phyloP scores from a whole-genome alignment of 2,329 filamentous ascomycete species.

The Neospermospora avenae region DNA sequence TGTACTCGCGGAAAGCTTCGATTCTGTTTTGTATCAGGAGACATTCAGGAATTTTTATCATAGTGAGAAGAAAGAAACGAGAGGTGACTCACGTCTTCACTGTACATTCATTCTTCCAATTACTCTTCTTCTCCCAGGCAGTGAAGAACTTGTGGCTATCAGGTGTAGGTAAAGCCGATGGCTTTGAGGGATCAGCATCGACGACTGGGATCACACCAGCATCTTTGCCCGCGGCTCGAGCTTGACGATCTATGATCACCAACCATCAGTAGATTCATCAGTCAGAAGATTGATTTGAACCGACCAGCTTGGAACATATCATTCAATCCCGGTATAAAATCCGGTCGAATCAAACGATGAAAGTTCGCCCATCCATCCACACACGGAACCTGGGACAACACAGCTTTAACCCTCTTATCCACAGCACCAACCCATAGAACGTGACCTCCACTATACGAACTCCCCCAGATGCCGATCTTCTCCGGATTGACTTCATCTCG shows the following conservation, averaged over 20 bases:
- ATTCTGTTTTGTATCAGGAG: slow-evolving; percentile 20
- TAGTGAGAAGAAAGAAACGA: background rate
- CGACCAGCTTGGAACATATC: slow-evolving; percentile 17
- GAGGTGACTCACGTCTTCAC: slow-evolving; percentile 29
- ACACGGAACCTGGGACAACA: slow-evolving; percentile 38
- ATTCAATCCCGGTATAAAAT: slow-evolving; percentile 24
- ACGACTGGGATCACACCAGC: slow-evolving; percentile 35
- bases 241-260: slow-evolving; percentile 34
- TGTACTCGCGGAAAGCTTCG: slow-evolving; percentile 30
- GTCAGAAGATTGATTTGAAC: slow-evolving; percentile 25
- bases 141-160: slow-evolving; percentile 38
- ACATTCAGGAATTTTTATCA: background rate
- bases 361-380: slow-evolving; percentile 39
- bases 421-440: slow-evolving; percentile 39
- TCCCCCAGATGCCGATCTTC: slow-evolving; percentile 39
- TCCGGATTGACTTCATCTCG: slow-evolving; percentile 32
- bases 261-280: slow-evolving; percentile 11
- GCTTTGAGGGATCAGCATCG: slow-evolving; percentile 32
- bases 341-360: slow-evolving; percentile 34
- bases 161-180: slow-evolving; percentile 35
- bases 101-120: slow-evolving; percentile 41
- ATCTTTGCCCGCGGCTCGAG: slow-evolving; percentile 34
- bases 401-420: slow-evolving; percentile 40
- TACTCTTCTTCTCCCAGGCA: slow-evolving; percentile 33
- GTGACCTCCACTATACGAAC: slow-evolving; percentile 39